phyloP scores from a whole-genome alignment of 2,329 filamentous ascomycete genomes.

The Xylariaceae sp. region DNA sequence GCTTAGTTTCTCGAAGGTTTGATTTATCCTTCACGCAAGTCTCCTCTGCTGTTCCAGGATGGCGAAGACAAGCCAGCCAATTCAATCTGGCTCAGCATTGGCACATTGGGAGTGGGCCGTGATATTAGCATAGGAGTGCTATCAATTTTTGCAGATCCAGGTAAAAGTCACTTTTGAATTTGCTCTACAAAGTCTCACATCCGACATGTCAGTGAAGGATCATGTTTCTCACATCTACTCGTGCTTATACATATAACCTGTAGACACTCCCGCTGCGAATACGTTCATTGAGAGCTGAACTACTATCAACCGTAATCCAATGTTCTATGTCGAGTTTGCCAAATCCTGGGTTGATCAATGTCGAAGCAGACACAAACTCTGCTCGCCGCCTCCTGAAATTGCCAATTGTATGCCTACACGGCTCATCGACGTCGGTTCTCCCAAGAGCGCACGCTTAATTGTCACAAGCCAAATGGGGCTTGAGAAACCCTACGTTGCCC shows the following conservation, averaged over 20 bases:
- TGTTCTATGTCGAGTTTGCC: conserved; percentile 1
- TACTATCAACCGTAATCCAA: conserved; percentile 5
- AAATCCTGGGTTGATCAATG: conserved; percentile 1
- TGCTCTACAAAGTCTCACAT: neutral
- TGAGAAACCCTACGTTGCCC: conserved; percentile 18
- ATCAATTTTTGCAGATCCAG: conserved; percentile 8
- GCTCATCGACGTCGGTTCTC: conserved; percentile 7
- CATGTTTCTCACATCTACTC: neutral
- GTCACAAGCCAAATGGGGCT: conserved; percentile 1
- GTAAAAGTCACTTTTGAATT: neutral
- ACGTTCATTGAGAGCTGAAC: conserved; percentile 4
- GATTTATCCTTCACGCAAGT: neutral
- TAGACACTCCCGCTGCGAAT: conserved; percentile 3
- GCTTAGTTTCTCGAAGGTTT: neutral
- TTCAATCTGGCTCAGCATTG: neutral
- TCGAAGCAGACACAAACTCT: conserved; percentile 1
- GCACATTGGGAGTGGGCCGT: neutral
- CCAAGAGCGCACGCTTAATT: conserved; percentile 8
- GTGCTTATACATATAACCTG: neutral
- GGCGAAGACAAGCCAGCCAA: neutral
- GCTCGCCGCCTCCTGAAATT: neutral
- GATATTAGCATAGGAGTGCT: neutral
- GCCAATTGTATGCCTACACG: conserved; percentile 10
- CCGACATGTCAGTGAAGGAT: neutral
- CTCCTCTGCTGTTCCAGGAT: neutral